Evolutionary conservation across 495 filamentous ascomycete species (phyloP).

Genomic region (Gamarada debralockiae): DNA sequence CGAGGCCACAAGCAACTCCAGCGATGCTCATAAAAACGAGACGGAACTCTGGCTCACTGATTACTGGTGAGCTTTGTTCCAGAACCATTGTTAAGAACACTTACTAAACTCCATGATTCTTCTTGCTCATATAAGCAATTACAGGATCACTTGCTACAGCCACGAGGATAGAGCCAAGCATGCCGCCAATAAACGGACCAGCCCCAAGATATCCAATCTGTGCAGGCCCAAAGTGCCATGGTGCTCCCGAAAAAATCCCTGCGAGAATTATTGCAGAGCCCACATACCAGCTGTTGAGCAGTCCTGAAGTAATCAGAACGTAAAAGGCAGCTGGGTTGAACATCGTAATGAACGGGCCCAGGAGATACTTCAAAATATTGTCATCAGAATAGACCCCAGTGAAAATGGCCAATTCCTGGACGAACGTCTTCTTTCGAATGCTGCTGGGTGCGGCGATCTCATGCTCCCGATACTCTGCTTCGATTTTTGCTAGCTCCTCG

Average conservation of each 20-base stretch:
- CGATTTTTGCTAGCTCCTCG: neutral
- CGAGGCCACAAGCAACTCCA: neutral
- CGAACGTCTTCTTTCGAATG: conserved; percentile 28
- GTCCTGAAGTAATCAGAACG: neutral
- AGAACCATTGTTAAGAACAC: neutral
- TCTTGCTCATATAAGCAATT: too few relatives aligned
- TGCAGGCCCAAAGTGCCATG: too few relatives aligned
- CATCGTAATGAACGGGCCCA: conserved; percentile 1
- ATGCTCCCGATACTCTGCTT: neutral
- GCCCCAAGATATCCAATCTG: too few relatives aligned
- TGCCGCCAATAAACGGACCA: too few relatives aligned
- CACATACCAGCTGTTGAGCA: neutral
- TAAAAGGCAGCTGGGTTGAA: neutral
- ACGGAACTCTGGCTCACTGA: conserved; percentile 7
- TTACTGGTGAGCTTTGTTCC: neutral
- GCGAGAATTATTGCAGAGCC: neutral
- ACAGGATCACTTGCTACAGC: too few relatives aligned
- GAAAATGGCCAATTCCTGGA: conserved; percentile 32
- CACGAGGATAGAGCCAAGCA: too few relatives aligned
- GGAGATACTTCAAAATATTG: neutral
- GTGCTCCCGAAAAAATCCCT: too few relatives aligned
- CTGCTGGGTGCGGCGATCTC: neutral
- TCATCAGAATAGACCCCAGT: conserved; percentile 28
- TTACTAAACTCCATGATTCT: neutral
- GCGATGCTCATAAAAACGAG: neutral